Base-by-base conservation (phyloP, 257 asterid genomes). In the Jacaranda copaia region DNA sequence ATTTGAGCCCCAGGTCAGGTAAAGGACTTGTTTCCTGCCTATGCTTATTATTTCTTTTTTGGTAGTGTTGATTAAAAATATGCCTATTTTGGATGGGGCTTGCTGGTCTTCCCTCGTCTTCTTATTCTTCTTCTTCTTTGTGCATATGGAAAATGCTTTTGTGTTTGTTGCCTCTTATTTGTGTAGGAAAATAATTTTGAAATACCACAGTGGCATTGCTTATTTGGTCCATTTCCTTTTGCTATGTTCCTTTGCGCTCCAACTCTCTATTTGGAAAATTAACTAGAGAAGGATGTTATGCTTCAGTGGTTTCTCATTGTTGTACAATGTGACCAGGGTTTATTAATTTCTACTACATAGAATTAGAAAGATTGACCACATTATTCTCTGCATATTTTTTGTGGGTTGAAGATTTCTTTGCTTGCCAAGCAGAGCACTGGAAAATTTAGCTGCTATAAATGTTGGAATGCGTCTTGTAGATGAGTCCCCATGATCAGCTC, bases 1-100 rank as follows among this genome's bases (percentile, higher is more conserved):
- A 80, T 36, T 38, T 73, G 73, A 75, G 63, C 80, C 81, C 84
- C 76, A 70, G 86, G 96, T 92, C 79, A 87, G 90, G 80, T 79
- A 59, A 46, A 35, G 38, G 46, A 35, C 19, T 10, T 77, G 42
- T 58, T 74, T 57, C 53, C 51, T 11, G 18, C 77, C 8, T 42
- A n/a, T 71, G 18, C 67, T 61, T 77, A 35, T 42, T 14, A 36
- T 42, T n/a, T 13, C 13, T 42, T 56, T 45, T 74, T 61, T 12
- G 61, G 32, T 42, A 16, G 3, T 2, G 9, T 43, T 52, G 77
- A 39, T 6, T 68, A n/a, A 20, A 36, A 16, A 18, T 46, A 64
- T 52, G 18, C 58, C 48, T 43, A 39, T 38, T 55, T 55, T 45
- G 57, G 63, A 70, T 38, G 38, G 72, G 43, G 1, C 19, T 45